Conservation (phyloP, 2,329 filamentous ascomycete species). For the Claviceps fusiformis region DNA sequence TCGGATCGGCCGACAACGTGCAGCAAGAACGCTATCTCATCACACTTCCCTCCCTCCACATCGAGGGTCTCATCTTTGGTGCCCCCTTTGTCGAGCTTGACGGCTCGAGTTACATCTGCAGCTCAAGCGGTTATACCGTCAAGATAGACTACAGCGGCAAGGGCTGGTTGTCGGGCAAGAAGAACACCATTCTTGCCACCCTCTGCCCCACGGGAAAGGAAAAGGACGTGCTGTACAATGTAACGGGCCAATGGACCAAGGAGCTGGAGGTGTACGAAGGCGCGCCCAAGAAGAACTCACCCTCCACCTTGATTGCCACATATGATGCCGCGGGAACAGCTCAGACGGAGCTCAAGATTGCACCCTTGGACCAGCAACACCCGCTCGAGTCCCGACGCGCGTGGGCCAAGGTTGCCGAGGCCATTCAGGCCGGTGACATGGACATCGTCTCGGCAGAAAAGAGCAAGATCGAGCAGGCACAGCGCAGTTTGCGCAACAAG, state of each 20-base stretch:
- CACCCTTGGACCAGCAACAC: conserved; percentile 66
- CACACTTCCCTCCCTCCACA: conserved; percentile 80
- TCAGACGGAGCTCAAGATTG: conserved; percentile 56
- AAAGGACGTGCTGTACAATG: conserved; percentile 65
- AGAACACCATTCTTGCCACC: conserved; percentile 72
- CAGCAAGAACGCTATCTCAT: conserved; percentile 67
- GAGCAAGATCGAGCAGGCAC: conserved; percentile 76
- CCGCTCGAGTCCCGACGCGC: conserved; percentile 77
- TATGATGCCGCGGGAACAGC: conserved; percentile 46
- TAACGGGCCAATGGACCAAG: conserved; percentile 83
- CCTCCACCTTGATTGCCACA: conserved; percentile 36
- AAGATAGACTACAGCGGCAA: conserved; percentile 90
- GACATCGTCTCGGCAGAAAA: conserved; percentile 68
- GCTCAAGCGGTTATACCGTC: conserved; percentile 72
- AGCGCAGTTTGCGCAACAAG: conserved; percentile 58
- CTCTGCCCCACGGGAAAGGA: conserved; percentile 59
- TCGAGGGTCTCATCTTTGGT: conserved; percentile 80
- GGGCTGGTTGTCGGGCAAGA: conserved; percentile 91
- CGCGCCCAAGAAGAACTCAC: conserved; percentile 33
- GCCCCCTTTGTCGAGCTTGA: conserved; percentile 87
- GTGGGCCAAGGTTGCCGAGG: conserved; percentile 74
- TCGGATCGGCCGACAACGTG: conserved; percentile 16
- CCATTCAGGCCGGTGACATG: conserved; percentile 72
- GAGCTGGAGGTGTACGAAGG: conserved; percentile 65
- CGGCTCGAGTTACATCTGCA: conserved; percentile 70